phyloP scores from a whole-genome alignment of 805 yeast species.

The Candida pseudofarinosa region DNA sequence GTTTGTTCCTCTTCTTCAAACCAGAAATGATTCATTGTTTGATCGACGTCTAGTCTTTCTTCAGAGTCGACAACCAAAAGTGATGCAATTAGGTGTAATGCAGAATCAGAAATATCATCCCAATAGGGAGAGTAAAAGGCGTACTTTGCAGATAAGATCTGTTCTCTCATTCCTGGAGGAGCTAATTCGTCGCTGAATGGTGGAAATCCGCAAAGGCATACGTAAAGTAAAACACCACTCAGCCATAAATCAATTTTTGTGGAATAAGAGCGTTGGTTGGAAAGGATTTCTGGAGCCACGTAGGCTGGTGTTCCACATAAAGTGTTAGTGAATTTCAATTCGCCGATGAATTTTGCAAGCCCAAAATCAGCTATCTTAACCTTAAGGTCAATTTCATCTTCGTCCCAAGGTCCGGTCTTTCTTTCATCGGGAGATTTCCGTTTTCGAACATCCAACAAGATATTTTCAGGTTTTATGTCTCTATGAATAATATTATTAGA shows the following conservation, averaged over 20 bases:
- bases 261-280: slow-evolving; percentile 55
- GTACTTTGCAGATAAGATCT: slow-evolving; percentile 60
- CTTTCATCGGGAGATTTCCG: slow-evolving; percentile 21
- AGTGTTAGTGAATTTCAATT: slow-evolving; percentile 68
- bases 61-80: slow-evolving; percentile 52
- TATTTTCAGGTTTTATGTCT: slow-evolving; percentile 45
- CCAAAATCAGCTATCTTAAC: slow-evolving; percentile 88
- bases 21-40: slow-evolving; percentile 45
- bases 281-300: slow-evolving; percentile 76
- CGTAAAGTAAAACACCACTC: slow-evolving; percentile 72
- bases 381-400: slow-evolving; percentile 53
- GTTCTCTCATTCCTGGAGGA: slow-evolving; percentile 76
- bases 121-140: slow-evolving; percentile 79
- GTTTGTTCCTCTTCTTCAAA: slow-evolving; percentile 18
- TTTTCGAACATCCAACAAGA: slow-evolving; percentile 48
- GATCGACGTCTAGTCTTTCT: slow-evolving; percentile 38
- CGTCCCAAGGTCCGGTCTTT: slow-evolving; percentile 55
- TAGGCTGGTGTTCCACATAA: slow-evolving; percentile 86
- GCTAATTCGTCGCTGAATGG: slow-evolving; percentile 81
- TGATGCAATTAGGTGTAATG: slow-evolving; percentile 60
- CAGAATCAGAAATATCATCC: slow-evolving; percentile 66
- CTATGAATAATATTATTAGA: slow-evolving; percentile 40
- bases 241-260: slow-evolving; percentile 81
- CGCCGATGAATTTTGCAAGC: slow-evolving; percentile 64
- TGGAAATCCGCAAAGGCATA: slow-evolving; percentile 79